Base-by-base conservation (phyloP, 768 basidiomycete species). In the Austroboletus eburneus region DNA sequence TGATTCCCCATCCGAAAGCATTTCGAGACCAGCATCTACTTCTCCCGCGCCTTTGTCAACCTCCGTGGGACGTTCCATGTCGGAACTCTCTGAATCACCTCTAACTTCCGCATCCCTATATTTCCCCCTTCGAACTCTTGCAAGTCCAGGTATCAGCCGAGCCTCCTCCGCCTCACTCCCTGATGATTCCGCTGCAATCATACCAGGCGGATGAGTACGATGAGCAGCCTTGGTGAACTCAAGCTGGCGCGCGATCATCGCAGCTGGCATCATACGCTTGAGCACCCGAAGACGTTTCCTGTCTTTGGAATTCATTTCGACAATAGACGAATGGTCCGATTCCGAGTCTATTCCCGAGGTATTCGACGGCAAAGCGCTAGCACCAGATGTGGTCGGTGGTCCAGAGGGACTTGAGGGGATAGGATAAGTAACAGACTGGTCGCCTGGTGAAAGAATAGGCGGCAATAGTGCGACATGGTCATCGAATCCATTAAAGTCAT, bases 61-160 rank as follows among this genome's bases (percentile, higher is more conserved):
- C 9, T 42, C 38, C 10, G 9, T 8, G 20, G 49, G 45, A 22
- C 1, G 45, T 21, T 64, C 66, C 22, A 66, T 58, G 27, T 77
- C 75, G 20, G 76, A 76, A 63, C 81, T 84, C 57, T 86, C 83
- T 1, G 80, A 62, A 52, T 86, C 85, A 7, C 83, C 85, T 51
- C 67, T 76, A 43, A 86, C 71, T 6, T 76, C 73, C 25, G 62
- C 48, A 43, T 68, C 61, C 42, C 53, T 65, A 7, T 68, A 60
- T 22, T 62, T 61, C 18, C 68, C 57, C 36, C 61, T 66, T 37
- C 74, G 70, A 39, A 67, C 63, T 20, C 74, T 70, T 20, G 78
- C 74, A 52, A 77, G 70, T 3, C 83, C 81, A 1, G 81, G 81
- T 17, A 69, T 69, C 22, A 79, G 52, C 6, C 72, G 72, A 12